phyloP scores from a whole-genome alignment of 345 rosid species.

The Hypericum perforatum region DNA sequence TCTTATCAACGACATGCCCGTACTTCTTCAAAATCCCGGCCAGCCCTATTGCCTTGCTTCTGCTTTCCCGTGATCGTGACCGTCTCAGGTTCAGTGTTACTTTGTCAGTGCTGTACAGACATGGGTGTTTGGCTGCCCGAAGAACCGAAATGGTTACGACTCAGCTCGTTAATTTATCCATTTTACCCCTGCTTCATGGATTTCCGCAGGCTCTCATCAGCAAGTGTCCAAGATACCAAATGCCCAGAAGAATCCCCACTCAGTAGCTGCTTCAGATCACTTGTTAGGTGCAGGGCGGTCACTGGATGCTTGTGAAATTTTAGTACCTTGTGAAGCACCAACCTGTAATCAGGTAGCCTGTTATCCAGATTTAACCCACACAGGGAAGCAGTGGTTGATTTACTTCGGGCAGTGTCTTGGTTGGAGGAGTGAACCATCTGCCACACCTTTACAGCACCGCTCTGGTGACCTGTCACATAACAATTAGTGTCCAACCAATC shows the following conservation, averaged over 20 bases:
- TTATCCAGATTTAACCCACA: conserved; percentile 53
- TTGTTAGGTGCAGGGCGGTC: conserved; percentile 69
- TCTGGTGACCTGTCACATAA: conserved; percentile 98
- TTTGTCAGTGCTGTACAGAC: conserved; percentile 6
- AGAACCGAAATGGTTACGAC: conserved; percentile 13
- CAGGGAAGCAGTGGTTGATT: conserved; percentile 33
- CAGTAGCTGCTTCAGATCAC: conserved; percentile 81
- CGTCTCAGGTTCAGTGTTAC: conserved; percentile 12
- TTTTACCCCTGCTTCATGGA: conserved; percentile 50
- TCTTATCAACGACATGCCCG: not conserved
- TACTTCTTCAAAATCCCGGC: conserved; percentile 15
- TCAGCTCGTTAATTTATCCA: not conserved
- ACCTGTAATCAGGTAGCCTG: conserved; percentile 64
- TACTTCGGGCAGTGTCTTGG: conserved; percentile 39
- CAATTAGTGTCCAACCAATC: conserved; percentile 93
- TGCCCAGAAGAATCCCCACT: conserved; percentile 92
- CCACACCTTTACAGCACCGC: conserved; percentile 98
- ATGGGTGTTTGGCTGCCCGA: conserved; percentile 7
- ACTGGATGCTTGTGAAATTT: conserved; percentile 84
- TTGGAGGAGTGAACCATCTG: conserved; percentile 71
- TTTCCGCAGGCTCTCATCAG: conserved; percentile 63
- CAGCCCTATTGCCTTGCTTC: conserved; percentile 20
- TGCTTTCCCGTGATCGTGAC: conserved; percentile 4
- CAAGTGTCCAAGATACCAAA: conserved; percentile 85
- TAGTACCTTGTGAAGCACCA: conserved; percentile 72